A percentile compares a stretch with the other conserved stretches of the same genome.
Conservation (phyloP, 129 eudicot species). For the Helianthus tuberosus region DNA sequence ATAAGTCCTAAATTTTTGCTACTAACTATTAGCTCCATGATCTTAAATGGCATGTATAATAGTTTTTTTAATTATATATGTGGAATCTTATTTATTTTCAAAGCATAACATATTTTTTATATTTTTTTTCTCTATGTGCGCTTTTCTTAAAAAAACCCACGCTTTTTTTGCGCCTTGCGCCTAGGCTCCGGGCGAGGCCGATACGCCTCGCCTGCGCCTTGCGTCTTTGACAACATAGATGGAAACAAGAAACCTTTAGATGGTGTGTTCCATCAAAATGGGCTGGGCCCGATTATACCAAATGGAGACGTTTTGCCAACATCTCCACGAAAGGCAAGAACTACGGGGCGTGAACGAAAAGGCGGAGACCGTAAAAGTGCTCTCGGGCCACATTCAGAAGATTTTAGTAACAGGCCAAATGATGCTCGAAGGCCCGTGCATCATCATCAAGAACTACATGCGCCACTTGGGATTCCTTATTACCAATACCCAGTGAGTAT, state of each 20-base stretch:
- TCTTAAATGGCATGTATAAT: too few relatives aligned
- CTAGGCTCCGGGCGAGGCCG: too few relatives aligned
- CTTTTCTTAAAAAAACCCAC: too few relatives aligned
- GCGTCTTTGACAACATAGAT: too few relatives aligned
- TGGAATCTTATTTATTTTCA: too few relatives aligned
- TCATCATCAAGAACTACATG: slow-evolving; percentile 63
- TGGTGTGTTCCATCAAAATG: slow-evolving; percentile 52
- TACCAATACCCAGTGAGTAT: slow-evolving; percentile 61
- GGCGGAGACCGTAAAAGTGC: slow-evolving; percentile 59
- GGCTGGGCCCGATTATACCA: slow-evolving; percentile 48
- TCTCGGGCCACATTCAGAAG: slow-evolving; percentile 49
- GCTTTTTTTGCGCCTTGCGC: too few relatives aligned
- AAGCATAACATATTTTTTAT: too few relatives aligned
- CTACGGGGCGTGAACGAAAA: slow-evolving; percentile 60
- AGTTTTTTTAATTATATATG: too few relatives aligned
- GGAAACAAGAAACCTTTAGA: slow-evolving; percentile 43
- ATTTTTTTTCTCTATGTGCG: too few relatives aligned
- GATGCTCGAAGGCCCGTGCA: slow-evolving; percentile 48
- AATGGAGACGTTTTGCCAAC: slow-evolving; percentile 68
- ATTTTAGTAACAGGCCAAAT: slow-evolving; percentile 31
- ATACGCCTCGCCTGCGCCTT: too few relatives aligned
- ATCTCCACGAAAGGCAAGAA: slow-evolving; percentile 64
- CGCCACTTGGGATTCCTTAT: slow-evolving; percentile 88
- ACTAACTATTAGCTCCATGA: too few relatives aligned
- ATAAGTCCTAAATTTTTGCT: too few relatives aligned